Evolutionary conservation across 2,329 filamentous ascomycete species (phyloP).

Genomic region (Stenocarpella maydis): DNA sequence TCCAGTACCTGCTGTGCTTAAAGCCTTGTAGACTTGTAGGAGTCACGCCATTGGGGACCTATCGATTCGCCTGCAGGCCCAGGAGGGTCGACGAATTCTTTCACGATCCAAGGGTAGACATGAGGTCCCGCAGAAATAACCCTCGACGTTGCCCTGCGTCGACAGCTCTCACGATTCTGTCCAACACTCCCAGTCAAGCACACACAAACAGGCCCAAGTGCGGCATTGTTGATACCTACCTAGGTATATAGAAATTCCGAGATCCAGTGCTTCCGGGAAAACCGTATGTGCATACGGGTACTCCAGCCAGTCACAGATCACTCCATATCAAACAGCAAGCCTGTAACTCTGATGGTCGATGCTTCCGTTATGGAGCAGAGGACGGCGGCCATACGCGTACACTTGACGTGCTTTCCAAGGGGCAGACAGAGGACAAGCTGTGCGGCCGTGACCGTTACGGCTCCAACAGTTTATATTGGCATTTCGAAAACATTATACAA

Average conservation of each 20-base stretch:
- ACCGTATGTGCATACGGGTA: too few relatives aligned
- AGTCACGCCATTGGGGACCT: background rate
- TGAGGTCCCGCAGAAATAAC: background rate
- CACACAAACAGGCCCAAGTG: too few relatives aligned
- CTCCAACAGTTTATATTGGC: conserved; percentile 25
- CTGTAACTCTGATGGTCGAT: too few relatives aligned
- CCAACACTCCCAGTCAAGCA: background rate
- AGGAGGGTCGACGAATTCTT: background rate
- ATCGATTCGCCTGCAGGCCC: background rate
- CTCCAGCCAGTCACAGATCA: too few relatives aligned
- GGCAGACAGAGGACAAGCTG: background rate
- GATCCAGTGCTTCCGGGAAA: too few relatives aligned
- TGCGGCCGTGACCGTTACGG: conserved; percentile 3
- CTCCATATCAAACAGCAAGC: too few relatives aligned
- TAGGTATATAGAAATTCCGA: too few relatives aligned
- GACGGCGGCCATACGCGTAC: background rate
- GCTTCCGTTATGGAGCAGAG: too few relatives aligned
- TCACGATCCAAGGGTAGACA: background rate
- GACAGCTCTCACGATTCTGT: background rate
- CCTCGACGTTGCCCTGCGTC: background rate
- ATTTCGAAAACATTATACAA: conserved; percentile 27
- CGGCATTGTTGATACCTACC: too few relatives aligned
- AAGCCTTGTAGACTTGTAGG: too few relatives aligned
- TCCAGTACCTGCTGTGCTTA: background rate
- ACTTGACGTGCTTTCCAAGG: background rate